Percentiles rank a stretch among this genome's conserved stretches.
Conservation (phyloP, 1,284 basidiomycete species). For the Trametes pubescens region DNA sequence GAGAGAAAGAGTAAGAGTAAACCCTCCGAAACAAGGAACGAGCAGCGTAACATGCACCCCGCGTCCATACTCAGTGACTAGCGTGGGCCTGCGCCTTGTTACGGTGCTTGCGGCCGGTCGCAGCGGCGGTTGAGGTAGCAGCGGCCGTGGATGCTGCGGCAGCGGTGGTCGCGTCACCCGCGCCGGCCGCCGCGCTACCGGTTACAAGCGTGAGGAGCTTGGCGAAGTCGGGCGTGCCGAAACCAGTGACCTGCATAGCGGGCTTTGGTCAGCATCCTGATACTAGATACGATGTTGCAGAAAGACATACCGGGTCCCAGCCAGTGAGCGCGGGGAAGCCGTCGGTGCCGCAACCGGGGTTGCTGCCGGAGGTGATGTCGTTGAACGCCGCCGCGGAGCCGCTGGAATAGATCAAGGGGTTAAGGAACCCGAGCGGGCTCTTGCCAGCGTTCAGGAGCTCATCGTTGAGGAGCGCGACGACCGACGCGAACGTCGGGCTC, state of each 20-base stretch:
- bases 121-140: background rate
- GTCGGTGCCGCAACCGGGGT: conserved; percentile 46
- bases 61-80: background rate
- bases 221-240: conserved; percentile 44
- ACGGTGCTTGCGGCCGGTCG: conserved; percentile 14
- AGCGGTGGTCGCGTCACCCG: conserved; percentile 7
- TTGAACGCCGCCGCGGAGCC: conserved; percentile 46
- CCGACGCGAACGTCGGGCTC: conserved; percentile 52
- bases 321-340: conserved; percentile 49
- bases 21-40: background rate
- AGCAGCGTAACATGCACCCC: background rate
- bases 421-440: conserved; percentile 54
- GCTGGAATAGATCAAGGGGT: conserved; percentile 51
- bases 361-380: conserved; percentile 48
- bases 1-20: conserved; percentile 10
- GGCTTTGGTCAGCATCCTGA: background rate
- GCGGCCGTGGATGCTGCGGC: background rate
- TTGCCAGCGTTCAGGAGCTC: conserved; percentile 56
- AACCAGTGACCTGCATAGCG: conserved; percentile 36
- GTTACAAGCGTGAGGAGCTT: conserved; percentile 33
- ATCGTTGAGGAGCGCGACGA: conserved; percentile 68
- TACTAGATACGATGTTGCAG: background rate
- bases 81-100: conserved; percentile 2
- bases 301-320: conserved; percentile 50
- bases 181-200: conserved; percentile 19